Evolutionary conservation across 108 stramenopile species (phyloP).

Genomic region (Schizochytrium sp.): DNA sequence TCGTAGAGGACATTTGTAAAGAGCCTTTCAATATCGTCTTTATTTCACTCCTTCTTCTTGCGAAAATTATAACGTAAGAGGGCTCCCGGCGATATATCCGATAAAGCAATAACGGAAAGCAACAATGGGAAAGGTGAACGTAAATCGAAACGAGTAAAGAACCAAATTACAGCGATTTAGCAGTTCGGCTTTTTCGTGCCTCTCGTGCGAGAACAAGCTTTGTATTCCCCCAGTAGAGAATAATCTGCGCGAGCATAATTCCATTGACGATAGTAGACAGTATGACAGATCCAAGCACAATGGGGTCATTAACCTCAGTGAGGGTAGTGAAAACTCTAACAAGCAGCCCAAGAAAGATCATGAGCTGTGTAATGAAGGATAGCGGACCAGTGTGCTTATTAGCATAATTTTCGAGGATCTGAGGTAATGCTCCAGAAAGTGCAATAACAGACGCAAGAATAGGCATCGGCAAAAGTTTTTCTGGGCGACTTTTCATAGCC

Average conservation of each 20-base stretch:
- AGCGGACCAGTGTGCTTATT: slow-evolving; percentile 51
- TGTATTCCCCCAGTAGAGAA: slow-evolving; percentile 42
- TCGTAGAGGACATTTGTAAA: too few relatives aligned
- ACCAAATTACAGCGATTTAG: neutral
- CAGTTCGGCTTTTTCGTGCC: neutral
- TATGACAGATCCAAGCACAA: slow-evolving; percentile 27
- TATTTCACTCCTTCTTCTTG: too few relatives aligned
- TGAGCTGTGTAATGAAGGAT: slow-evolving; percentile 33
- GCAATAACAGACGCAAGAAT: slow-evolving; percentile 16
- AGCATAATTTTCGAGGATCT: slow-evolving; percentile 15
- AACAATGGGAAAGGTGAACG: neutral
- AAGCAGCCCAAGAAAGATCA: slow-evolving; percentile 21
- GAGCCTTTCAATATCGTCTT: too few relatives aligned
- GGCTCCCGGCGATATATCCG: too few relatives aligned
- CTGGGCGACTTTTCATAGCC: slow-evolving; percentile 22
- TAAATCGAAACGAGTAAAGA: neutral
- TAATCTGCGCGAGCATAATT: slow-evolving; percentile 30
- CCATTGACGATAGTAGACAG: slow-evolving; percentile 21
- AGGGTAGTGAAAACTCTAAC: slow-evolving; percentile 31
- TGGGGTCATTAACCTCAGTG: slow-evolving; percentile 53
- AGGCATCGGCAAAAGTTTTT: slow-evolving; percentile 28
- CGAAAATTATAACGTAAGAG: too few relatives aligned
- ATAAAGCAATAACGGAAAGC: neutral
- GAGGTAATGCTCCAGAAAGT: slow-evolving; percentile 14
- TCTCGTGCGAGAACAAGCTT: slow-evolving; percentile 21